Conservation (phyloP, 2,329 filamentous ascomycete genomes). For the Nigrograna mackinnonii region DNA sequence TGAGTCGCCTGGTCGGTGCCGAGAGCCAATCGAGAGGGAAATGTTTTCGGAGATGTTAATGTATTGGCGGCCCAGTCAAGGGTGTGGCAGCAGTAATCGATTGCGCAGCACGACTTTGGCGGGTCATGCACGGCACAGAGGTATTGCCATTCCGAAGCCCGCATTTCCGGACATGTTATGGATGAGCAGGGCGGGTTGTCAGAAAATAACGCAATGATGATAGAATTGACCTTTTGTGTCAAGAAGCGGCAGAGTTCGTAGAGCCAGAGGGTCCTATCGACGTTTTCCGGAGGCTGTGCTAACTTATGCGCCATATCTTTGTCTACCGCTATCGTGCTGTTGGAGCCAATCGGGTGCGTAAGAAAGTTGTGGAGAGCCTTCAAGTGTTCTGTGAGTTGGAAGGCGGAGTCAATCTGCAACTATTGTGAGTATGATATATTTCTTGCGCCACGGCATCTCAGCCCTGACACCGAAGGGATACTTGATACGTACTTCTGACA, state of each 20-base stretch:
- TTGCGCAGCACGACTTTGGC: slow-evolving; percentile 95
- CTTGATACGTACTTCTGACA: slow-evolving; percentile 70
- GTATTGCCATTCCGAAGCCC: slow-evolving; percentile 98
- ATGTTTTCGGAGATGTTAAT: slow-evolving; percentile 91
- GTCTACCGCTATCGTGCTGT: slow-evolving; percentile 71
- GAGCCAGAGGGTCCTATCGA: slow-evolving; percentile 90
- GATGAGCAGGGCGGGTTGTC: slow-evolving; percentile 88
- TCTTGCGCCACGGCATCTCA: too few species aligned
- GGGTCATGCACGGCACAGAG: slow-evolving; percentile 96
- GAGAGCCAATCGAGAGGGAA: slow-evolving; percentile 78
- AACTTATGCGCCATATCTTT: slow-evolving; percentile 76
- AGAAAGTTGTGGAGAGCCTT: slow-evolving; percentile 86
- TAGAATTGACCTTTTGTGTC: slow-evolving; percentile 88
- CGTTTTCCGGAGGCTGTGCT: slow-evolving; percentile 76
- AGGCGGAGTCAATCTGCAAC: slow-evolving; percentile 86
- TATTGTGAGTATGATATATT: not conserved
- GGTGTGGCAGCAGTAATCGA: slow-evolving; percentile 98
- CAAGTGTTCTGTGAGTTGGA: slow-evolving; percentile 96
- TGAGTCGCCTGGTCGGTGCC: slow-evolving; percentile 46
- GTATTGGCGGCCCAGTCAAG: slow-evolving; percentile 97
- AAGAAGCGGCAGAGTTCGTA: slow-evolving; percentile 98
- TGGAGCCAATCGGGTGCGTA: slow-evolving; percentile 61
- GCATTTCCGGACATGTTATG: slow-evolving; percentile 94
- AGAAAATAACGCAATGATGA: slow-evolving; percentile 91
- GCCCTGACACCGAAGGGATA: slow-evolving; percentile 1